Conservation (phyloP, 2,329 filamentous ascomycete species). For the Penicillium sp. region DNA sequence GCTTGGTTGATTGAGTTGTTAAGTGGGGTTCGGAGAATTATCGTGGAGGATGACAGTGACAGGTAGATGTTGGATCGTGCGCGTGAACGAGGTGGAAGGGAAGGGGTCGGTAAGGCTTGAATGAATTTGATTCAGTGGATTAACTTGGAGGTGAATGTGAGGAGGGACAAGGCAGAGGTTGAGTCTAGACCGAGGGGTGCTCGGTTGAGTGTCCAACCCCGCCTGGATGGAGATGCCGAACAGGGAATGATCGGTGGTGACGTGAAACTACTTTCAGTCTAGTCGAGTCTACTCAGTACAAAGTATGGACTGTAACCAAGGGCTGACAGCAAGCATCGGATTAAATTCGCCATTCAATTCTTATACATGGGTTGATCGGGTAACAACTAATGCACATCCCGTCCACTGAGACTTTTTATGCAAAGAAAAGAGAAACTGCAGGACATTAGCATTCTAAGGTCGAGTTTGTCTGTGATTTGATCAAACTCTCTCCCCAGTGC, state of each 20-base stretch:
- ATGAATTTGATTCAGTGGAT: background rate
- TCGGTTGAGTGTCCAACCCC: background rate
- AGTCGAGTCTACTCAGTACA: too few relatives aligned
- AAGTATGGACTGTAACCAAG: too few relatives aligned
- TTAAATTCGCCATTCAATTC: conserved; percentile 14
- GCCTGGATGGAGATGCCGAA: background rate
- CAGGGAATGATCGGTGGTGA: too few relatives aligned
- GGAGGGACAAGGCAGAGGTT: background rate
- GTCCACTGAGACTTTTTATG: conserved; percentile 12
- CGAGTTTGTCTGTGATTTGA: background rate
- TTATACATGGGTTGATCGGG: conserved; percentile 1
- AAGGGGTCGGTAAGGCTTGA: background rate
- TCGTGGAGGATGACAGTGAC: too few relatives aligned
- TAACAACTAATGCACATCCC: conserved; percentile 6
- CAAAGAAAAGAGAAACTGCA: background rate
- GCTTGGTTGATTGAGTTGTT: too few relatives aligned
- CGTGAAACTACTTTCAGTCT: too few relatives aligned
- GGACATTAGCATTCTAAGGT: background rate
- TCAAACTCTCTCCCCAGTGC: background rate
- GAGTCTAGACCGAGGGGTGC: background rate
- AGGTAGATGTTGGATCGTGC: too few relatives aligned
- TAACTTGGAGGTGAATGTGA: background rate
- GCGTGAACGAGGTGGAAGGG: too few relatives aligned
- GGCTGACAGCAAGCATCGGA: conserved; percentile 15
- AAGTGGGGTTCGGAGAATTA: too few relatives aligned